Base-by-base conservation (phyloP, 495 filamentous ascomycete genomes). In the Talaromyces nanjingensis region DNA sequence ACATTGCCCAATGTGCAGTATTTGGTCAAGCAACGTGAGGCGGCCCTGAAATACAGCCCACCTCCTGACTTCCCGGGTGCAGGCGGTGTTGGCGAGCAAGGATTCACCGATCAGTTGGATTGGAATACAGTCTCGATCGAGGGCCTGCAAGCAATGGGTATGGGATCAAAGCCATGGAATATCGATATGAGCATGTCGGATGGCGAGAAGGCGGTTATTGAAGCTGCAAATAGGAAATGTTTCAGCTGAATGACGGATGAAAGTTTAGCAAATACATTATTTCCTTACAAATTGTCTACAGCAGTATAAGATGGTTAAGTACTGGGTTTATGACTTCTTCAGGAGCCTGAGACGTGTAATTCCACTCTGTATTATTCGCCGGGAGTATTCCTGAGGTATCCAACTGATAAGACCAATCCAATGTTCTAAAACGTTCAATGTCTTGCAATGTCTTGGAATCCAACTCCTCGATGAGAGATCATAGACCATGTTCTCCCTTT, bases 1-100 rank as follows among this genome's bases (percentile, higher is more conserved):
- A 91, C 87, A 7, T 82, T 87, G 63, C 64, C 69, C 9, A 93
- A 89, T 73, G 83, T 82, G 2, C 67, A 75, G 45, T 89, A 87
- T 70, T 71, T 91, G 3, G 72, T 66, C 0, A 74, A 81, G 2
- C 89, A 91, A 67, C 75, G 82, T 25, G 77, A 83, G 22, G 76
- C 82, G 12, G 63, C 63, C 20, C 20, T 59, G 16, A 42, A 31
- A 14, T 64, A 61, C 29, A 42, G 42, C 22, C 52, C 63, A 22
- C 63, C 74, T 78, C 31, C 86, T 84, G 1, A 79, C 91, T 22
- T 65, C 90, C 53, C 72, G 89, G 4, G 88, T 88, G 27, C 65
- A 89, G 58, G 37, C 87, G 1, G 73, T 74, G 22, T 68, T 86
- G 6, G 76, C 79, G 60, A 73, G 67, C 20, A 25, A 42, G 63